Evolutionary conservation across 345 rosid genomes (phyloP), one percentile per base, ranked within the genome.

Genomic region (Litchi chinensis): DNA sequence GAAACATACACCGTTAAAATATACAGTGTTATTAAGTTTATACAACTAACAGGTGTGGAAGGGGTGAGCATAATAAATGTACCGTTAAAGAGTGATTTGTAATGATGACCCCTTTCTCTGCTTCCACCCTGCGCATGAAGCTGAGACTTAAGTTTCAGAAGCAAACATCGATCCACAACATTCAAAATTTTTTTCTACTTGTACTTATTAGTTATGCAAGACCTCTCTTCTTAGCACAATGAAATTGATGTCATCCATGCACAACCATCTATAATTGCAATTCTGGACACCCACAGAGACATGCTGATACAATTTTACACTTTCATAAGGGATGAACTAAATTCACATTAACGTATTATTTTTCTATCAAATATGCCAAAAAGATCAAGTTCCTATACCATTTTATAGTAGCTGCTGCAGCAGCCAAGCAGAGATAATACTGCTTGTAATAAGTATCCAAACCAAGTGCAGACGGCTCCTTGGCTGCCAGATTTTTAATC

Each of bases 371-470:
- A 69, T 70, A 50, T 28, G 28, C 37, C 64, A 56, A 37, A 72
- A 22, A 67, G 70, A 54, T 63, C 37, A 81, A 70, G 40, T 48
- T 79, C 71, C 60, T 70, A 75, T 85, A 95, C 99, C 99, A 95
- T 85, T 92, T 92, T 76, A 95, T 83, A 52, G 93, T 87, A 82
- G 98, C 98, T 18, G 95, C 91, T 77, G 97, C 92, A 68, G 99
- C 96, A 74, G 97, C 97, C 86, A 95, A 77, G 76, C 98, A 95
- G 74, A 92, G 97, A 84, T 93, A 93, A 79, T 95, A 93, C 86
- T 95, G 99, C 89, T 96, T 96, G 89, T 94, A 92, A 81, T 96
- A 94, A 72, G 88, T 89, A 85, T 91, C 99, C 79, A 94, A 85
- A 73, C 98, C 97, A 85, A 92, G 97, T 0, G 94, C 97, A 28